phyloP scores from a whole-genome alignment of 176 grass and related monocot species.

The Microstegium vimineum region DNA sequence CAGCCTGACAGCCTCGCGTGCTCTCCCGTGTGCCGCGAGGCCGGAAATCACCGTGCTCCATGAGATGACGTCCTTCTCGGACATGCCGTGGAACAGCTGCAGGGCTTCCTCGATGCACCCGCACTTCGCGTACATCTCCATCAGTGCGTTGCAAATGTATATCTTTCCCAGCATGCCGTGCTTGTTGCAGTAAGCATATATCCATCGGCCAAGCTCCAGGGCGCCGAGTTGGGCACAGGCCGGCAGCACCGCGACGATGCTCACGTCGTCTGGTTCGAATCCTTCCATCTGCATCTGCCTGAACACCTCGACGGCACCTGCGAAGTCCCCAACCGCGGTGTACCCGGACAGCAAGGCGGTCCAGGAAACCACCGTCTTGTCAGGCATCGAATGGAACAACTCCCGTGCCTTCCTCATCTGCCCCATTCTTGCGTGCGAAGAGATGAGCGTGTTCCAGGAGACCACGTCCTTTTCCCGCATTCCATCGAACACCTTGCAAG shows the following conservation, averaged over 20 bases:
- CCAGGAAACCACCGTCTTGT: slow-evolving; percentile 58
- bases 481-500: slow-evolving; percentile 53
- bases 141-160: slow-evolving; percentile 48
- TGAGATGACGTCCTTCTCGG: slow-evolving; percentile 52
- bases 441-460: slow-evolving; percentile 68
- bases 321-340: slow-evolving; percentile 21
- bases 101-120: slow-evolving; percentile 50
- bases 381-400: slow-evolving; percentile 49
- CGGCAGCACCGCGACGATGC: slow-evolving; percentile 54
- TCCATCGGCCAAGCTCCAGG: slow-evolving; percentile 66
- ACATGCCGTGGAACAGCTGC: slow-evolving; percentile 45
- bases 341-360: slow-evolving; percentile 60
- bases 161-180: slow-evolving; percentile 36
- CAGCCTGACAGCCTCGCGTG: slow-evolving; percentile 34
- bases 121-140: slow-evolving; percentile 70
- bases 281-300: slow-evolving; percentile 53
- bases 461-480: slow-evolving; percentile 44
- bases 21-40: slow-evolving; percentile 50
- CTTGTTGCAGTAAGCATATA: slow-evolving; percentile 51
- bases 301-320: slow-evolving; percentile 37
- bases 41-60: slow-evolving; percentile 56
- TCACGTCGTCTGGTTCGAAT: slow-evolving; percentile 52
- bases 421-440: slow-evolving; percentile 48
- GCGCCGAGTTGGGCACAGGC: slow-evolving; percentile 55
- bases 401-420: slow-evolving; percentile 41